Percentiles rank a stretch among this genome's conserved stretches.
These are phyloP conservation scores for Apiospora aurea DNA, from an alignment of 2,329 filamentous ascomycete genomes.

Conservation along the genomic window DNA sequence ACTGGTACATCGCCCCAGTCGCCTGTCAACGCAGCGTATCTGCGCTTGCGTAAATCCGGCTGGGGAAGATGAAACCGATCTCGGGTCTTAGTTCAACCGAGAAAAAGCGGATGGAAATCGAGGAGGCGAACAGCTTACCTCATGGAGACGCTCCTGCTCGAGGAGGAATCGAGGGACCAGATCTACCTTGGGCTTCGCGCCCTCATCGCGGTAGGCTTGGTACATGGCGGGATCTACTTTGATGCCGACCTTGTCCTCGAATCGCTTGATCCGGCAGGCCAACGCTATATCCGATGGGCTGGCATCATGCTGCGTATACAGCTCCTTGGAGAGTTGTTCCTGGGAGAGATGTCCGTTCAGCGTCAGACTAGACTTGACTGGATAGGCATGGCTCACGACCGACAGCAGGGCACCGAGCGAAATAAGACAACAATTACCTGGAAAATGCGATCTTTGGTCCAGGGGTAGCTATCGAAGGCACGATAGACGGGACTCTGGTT, in stretches of 20 bases:
- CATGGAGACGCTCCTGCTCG: conserved; percentile 27
- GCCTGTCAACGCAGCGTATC: conserved; percentile 21
- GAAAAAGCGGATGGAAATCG: background rate
- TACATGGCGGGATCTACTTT: conserved; percentile 25
- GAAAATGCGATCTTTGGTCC: conserved; percentile 28
- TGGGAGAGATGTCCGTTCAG: background rate
- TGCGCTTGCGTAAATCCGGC: conserved; percentile 26
- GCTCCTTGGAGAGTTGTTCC: conserved; percentile 26
- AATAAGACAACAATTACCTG: conserved; percentile 4
- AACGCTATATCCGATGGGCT: conserved; percentile 24
- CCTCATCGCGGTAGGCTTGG: conserved; percentile 23
- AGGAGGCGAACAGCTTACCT: conserved; percentile 22
- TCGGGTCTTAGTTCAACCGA: background rate
- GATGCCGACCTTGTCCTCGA: conserved; percentile 27
- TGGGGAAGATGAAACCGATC: background rate
- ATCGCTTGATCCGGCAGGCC: conserved; percentile 26
- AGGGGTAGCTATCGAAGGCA: conserved; percentile 29
- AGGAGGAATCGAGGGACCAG: conserved; percentile 26
- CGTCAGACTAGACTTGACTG: background rate
- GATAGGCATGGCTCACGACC: background rate
- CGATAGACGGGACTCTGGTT: conserved; percentile 8
- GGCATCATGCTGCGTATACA: conserved; percentile 15
- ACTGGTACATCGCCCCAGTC: background rate
- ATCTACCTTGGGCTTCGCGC: conserved; percentile 21
- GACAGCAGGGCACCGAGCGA: background rate